These are phyloP conservation scores for Phytophthora cajani DNA, from an alignment of 352 stramenopile genomes.

Conservation along the genomic window DNA sequence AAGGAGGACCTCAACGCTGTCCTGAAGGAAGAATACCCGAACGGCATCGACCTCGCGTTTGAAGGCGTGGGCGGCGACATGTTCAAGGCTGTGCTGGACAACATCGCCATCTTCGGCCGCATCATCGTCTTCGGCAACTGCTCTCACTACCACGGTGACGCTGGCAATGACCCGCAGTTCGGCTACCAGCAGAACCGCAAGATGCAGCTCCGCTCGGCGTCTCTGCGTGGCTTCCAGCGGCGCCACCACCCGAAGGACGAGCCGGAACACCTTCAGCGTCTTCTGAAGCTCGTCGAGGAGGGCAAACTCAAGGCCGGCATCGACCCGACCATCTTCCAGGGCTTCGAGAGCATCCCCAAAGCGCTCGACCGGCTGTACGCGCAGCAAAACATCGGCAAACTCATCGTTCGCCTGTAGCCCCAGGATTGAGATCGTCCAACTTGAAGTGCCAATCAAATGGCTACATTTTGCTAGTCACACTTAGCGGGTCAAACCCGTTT, in stretches of 20 bases:
- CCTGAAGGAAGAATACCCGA: constrained; percentile 47
- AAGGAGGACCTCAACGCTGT: constrained; percentile 45
- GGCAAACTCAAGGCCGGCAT: constrained; percentile 30
- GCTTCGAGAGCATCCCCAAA: constrained; percentile 46
- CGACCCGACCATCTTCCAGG: constrained; percentile 40
- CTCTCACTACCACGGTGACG: constrained; percentile 30
- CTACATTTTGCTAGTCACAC: constrained; percentile 24
- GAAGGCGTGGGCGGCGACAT: constrained; percentile 32
- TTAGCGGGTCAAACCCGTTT: constrained; percentile 3
- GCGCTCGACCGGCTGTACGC: constrained; percentile 62
- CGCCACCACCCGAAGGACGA: constrained; percentile 17
- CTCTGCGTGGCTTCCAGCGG: constrained; percentile 15
- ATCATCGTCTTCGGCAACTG: constrained; percentile 32
- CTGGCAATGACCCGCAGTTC: constrained; percentile 12
- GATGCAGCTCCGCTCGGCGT: constrained; percentile 29
- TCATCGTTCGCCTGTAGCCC: constrained; percentile 52
- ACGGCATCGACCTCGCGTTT: constrained; percentile 42
- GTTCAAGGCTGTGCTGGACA: constrained; percentile 27
- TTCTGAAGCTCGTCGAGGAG: constrained; percentile 19
- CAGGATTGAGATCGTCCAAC: neutral
- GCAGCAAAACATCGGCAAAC: constrained; percentile 83
- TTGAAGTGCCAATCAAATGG: constrained; percentile 12
- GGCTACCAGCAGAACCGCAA: constrained; percentile 26
- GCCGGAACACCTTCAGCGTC: constrained; percentile 9
- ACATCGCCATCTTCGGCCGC: constrained; percentile 23